These are phyloP conservation scores for Penicillium robsamsonii DNA, from an alignment of 495 filamentous ascomycete species.

Conservation along the genomic window DNA sequence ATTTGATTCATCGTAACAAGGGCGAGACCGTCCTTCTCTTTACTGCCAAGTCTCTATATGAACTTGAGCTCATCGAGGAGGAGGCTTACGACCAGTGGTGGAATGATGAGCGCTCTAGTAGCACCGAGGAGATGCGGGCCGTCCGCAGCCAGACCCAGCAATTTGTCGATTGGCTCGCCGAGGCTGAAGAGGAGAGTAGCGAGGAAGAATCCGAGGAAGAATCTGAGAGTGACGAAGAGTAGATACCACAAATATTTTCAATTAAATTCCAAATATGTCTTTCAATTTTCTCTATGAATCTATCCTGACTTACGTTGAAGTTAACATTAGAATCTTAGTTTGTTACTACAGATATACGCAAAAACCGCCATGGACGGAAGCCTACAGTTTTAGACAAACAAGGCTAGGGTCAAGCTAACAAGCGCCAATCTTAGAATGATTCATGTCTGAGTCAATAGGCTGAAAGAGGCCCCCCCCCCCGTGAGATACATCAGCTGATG, in stretches of 20 bases:
- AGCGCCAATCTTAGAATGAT: background rate
- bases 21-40: slow-evolving; percentile 69
- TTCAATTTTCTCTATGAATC: background rate
- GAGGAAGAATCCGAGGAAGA: slow-evolving; percentile 63
- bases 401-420: background rate
- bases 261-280: background rate
- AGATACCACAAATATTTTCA: slow-evolving; percentile 7
- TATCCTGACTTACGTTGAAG: background rate
- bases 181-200: slow-evolving; percentile 74
- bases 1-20: slow-evolving; percentile 59
- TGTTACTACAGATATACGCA: background rate
- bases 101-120: slow-evolving; percentile 63
- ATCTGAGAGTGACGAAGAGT: slow-evolving; percentile 18
- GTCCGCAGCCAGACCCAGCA: slow-evolving; percentile 71
- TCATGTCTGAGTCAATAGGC: background rate
- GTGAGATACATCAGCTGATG: background rate
- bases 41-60: slow-evolving; percentile 76
- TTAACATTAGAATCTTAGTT: too few species aligned
- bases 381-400: background rate
- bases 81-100: slow-evolving; percentile 90
- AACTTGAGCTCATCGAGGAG: slow-evolving; percentile 81
- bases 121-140: slow-evolving; percentile 61
- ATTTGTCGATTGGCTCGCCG: slow-evolving; percentile 82
- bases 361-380: background rate
- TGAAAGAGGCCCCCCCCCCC: background rate